phyloP scores from a whole-genome alignment of 192 early-diverging fungal genomes.

The Coemansia sp. region DNA sequence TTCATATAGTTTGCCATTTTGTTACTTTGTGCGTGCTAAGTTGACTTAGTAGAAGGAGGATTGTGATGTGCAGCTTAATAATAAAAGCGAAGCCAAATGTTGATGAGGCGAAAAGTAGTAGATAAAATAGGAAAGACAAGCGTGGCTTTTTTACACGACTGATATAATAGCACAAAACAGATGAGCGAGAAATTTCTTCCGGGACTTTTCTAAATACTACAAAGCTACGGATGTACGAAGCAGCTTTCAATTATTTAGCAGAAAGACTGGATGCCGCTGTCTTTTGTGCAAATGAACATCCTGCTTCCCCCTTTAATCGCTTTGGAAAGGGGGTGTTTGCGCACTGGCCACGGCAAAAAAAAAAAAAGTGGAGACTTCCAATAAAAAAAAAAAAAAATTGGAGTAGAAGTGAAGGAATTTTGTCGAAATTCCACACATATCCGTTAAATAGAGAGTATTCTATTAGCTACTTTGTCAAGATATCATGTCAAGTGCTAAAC shows the following conservation, averaged over 20 bases:
- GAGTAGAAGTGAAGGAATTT: no score
- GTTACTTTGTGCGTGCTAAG: neutral
- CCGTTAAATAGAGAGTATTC: neutral
- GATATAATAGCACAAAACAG: neutral
- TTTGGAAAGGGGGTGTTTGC: neutral
- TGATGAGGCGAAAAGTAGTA: neutral
- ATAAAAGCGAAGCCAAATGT: neutral
- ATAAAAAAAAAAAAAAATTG: neutral
- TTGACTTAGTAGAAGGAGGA: neutral
- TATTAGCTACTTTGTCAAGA: neutral
- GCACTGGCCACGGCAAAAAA: neutral
- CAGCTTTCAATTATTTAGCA: neutral
- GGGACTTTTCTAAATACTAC: neutral
- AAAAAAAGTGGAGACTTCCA: neutral
- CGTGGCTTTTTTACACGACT: neutral
- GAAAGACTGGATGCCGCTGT: neutral
- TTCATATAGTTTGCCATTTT: neutral
- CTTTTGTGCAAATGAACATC: neutral
- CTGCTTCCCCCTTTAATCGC: neutral
- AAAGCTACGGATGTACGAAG: neutral
- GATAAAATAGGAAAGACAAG: neutral
- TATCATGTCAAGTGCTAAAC: no score
- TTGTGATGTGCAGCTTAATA: neutral
- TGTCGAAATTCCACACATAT: no score
- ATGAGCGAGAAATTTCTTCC: neutral